Conservation (phyloP, 805 yeast genomes). For the Wickerhamomyces ciferrii region DNA sequence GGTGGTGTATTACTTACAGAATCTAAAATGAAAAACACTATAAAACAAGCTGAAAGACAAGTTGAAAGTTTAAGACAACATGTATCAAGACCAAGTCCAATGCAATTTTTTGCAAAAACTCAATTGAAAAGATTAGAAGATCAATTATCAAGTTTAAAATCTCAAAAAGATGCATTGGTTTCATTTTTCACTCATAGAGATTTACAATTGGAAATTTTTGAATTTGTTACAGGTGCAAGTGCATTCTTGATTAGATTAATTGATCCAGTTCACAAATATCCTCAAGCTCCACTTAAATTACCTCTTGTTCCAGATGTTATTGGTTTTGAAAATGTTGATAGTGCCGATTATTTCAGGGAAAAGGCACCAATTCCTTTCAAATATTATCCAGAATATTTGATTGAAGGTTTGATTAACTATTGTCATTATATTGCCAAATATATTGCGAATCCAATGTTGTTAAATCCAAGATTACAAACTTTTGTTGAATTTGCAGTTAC, state of each 20-base stretch:
- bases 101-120: conserved; percentile 25
- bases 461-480: conserved; percentile 44
- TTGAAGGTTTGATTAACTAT: conserved; percentile 79
- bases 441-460: conserved; percentile 50
- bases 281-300: conserved; percentile 41
- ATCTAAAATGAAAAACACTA: conserved; percentile 47
- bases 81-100: conserved; percentile 12
- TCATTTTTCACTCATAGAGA: conserved; percentile 55
- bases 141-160: conserved; percentile 31
- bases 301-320: conserved; percentile 57
- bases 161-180: conserved; percentile 52
- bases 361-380: conserved; percentile 74
- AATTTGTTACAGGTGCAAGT: conserved; percentile 71
- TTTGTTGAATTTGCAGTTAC: conserved; percentile 71
- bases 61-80: conserved; percentile 19
- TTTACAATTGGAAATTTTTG: conserved; percentile 64
- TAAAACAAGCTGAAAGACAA: conserved; percentile 40
- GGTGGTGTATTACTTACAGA: conserved; percentile 68
- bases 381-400: conserved; percentile 76
- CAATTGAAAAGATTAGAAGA: conserved; percentile 50
- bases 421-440: conserved; percentile 56
- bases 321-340: conserved; percentile 65
- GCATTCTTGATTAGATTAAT: conserved; percentile 66
- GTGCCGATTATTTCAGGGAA: conserved; percentile 62
- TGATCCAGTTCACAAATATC: conserved; percentile 68